A percentile compares a stretch with the other conserved stretches of the same genome.
Conservation (phyloP, 352 stramenopile genomes). For the Phytophthora pistaciae region DNA sequence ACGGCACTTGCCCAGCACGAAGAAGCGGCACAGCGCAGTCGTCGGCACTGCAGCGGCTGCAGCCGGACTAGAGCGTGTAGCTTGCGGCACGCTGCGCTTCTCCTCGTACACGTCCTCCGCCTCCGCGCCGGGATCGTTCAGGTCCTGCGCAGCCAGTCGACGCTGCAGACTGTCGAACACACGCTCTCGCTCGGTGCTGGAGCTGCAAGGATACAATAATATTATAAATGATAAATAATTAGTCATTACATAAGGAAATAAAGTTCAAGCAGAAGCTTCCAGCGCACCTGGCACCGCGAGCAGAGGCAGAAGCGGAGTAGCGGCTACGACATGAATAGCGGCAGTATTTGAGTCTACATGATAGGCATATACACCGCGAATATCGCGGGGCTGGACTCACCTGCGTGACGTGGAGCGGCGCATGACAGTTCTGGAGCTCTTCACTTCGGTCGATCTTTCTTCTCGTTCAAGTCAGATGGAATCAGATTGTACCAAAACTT, state of each 20-base stretch:
- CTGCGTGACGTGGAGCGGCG: constrained; percentile 28
- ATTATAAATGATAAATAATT: constrained; percentile 2
- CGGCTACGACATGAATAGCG: constrained; percentile 8
- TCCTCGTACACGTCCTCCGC: constrained; percentile 24
- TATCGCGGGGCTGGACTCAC: constrained; percentile 5
- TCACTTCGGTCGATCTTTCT: constrained; percentile 30
- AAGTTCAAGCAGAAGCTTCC: background rate
- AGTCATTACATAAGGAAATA: background rate
- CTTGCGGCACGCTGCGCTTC: constrained; percentile 11
- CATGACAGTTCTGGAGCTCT: constrained; percentile 29
- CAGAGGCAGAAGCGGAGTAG: constrained; percentile 4
- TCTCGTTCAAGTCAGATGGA: constrained; percentile 24
- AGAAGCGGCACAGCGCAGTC: constrained; percentile 74
- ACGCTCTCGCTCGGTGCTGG: constrained; percentile 13
- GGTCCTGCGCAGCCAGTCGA: constrained; percentile 13
- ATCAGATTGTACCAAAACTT: constrained; percentile 18
- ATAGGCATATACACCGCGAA: background rate
- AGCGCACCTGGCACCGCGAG: constrained; percentile 26
- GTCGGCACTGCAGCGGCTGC: constrained; percentile 24
- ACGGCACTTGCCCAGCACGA: constrained; percentile 78
- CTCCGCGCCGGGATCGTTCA: constrained; percentile 3
- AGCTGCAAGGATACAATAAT: background rate
- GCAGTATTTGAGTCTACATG: background rate
- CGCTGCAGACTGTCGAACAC: constrained; percentile 24
- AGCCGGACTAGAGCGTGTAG: background rate